Percentiles rank a stretch among this genome's conserved stretches.
Evolutionary conservation across 768 basidiomycete genomes (phyloP).

Genomic region (Pluteus cervinus): DNA sequence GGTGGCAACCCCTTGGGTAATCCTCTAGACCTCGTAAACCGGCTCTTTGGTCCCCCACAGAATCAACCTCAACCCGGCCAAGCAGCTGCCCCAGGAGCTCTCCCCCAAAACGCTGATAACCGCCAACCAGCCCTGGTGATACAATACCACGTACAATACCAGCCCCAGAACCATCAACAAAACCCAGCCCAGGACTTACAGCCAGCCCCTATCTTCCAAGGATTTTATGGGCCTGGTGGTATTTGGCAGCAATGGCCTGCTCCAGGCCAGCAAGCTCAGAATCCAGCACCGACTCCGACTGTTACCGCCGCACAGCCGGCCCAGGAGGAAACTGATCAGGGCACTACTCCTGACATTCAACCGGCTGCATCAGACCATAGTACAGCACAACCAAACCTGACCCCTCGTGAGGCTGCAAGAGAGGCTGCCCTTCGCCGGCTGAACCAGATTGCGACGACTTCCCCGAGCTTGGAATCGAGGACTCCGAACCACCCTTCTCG

Average conservation of each 20-base stretch:
- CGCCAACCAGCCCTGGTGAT: constrained; percentile 48
- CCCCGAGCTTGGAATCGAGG: too few relatives aligned
- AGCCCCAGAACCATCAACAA: constrained; percentile 24
- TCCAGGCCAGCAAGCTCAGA: constrained; percentile 9
- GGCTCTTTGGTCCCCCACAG: constrained; percentile 52
- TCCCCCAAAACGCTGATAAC: too few relatives aligned
- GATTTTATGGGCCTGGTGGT: constrained; percentile 59
- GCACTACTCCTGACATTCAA: constrained; percentile 1
- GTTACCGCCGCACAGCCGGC: too few relatives aligned
- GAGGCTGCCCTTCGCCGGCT: constrained; percentile 59
- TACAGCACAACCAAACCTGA: constrained; percentile 2
- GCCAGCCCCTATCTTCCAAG: constrained; percentile 49
- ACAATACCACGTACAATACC: constrained; percentile 62
- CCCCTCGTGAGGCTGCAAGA: constrained; percentile 45
- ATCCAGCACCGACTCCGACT: too few relatives aligned
- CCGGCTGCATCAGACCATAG: constrained; percentile 1
- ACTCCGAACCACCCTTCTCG: not conserved
- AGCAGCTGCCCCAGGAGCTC: constrained; percentile 11
- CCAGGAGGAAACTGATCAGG: too few relatives aligned
- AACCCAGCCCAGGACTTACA: constrained; percentile 24
- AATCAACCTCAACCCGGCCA: constrained; percentile 28
- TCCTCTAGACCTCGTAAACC: constrained; percentile 46
- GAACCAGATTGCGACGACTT: not conserved
- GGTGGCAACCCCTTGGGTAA: constrained; percentile 41
- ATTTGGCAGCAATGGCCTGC: constrained; percentile 63